Conservation (phyloP, 495 filamentous ascomycete species). For the Penicillium subrubescens region DNA sequence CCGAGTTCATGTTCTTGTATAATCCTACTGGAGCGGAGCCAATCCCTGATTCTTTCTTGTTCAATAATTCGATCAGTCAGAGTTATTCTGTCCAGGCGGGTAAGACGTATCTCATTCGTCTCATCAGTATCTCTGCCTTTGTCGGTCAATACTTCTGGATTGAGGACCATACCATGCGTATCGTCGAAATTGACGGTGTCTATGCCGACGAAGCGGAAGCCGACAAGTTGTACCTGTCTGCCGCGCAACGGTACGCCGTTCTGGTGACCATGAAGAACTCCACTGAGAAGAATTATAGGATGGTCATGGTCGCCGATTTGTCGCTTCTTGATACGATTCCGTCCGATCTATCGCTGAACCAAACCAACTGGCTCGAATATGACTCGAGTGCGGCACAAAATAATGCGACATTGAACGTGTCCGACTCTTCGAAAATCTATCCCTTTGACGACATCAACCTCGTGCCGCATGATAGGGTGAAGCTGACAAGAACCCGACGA, state of each 20-base stretch:
- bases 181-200: slow-evolving; percentile 75
- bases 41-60: slow-evolving; percentile 63
- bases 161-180: slow-evolving; percentile 56
- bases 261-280: too few species aligned
- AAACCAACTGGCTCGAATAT: background rate
- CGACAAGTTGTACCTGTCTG: too few species aligned
- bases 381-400: background rate
- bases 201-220: slow-evolving; percentile 25
- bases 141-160: slow-evolving; percentile 56
- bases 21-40: slow-evolving; percentile 46
- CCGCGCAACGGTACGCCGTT: too few species aligned
- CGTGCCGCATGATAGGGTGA: background rate
- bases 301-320: too few species aligned
- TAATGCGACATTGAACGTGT: background rate
- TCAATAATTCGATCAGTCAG: slow-evolving; percentile 62
- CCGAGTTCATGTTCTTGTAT: background rate
- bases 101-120: slow-evolving; percentile 65
- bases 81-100: slow-evolving; percentile 46
- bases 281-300: too few species aligned
- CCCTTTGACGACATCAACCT: background rate
- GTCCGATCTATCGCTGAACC: background rate
- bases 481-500: background rate
- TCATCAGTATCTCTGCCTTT: slow-evolving; percentile 66
- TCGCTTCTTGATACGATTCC: too few species aligned
- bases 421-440: background rate